These are phyloP conservation scores for Lablab purpureus DNA, from an alignment of 306 rosid species.

Conservation along the genomic window DNA sequence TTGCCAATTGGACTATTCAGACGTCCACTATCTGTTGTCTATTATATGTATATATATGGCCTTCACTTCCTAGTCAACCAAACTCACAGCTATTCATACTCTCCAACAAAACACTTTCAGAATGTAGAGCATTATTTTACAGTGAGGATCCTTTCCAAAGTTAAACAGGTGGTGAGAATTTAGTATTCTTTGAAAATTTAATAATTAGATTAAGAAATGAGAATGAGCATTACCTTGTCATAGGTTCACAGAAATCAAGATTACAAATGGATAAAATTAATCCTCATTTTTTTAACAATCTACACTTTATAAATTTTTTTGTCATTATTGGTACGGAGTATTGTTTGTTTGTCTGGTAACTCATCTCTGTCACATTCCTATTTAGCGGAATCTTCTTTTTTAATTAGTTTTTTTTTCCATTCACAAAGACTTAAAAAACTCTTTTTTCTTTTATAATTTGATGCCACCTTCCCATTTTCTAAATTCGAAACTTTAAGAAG, in stretches of 20 bases:
- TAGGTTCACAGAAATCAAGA: background rate
- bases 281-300: too few relatives aligned
- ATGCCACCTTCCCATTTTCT: too few relatives aligned
- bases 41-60: background rate
- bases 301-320: too few relatives aligned
- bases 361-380: too few relatives aligned
- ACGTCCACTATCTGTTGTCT: slow-evolving; percentile 2
- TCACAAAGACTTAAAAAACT: too few relatives aligned
- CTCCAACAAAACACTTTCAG: background rate
- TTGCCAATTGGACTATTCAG: background rate
- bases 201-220: background rate
- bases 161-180: background rate
- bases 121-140: background rate
- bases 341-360: too few relatives aligned
- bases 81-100: background rate
- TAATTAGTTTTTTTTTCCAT: too few relatives aligned
- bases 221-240: background rate
- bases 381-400: too few relatives aligned
- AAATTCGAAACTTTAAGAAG: too few relatives aligned
- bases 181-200: background rate
- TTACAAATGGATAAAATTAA: background rate
- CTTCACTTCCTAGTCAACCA: background rate
- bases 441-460: too few relatives aligned
- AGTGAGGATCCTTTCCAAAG: background rate
- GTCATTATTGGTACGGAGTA: too few relatives aligned